Percentiles rank a stretch among this genome's conserved stretches.
Conservation (phyloP, 2,329 filamentous ascomycete species). For the Pyrenochaeta sp. region DNA sequence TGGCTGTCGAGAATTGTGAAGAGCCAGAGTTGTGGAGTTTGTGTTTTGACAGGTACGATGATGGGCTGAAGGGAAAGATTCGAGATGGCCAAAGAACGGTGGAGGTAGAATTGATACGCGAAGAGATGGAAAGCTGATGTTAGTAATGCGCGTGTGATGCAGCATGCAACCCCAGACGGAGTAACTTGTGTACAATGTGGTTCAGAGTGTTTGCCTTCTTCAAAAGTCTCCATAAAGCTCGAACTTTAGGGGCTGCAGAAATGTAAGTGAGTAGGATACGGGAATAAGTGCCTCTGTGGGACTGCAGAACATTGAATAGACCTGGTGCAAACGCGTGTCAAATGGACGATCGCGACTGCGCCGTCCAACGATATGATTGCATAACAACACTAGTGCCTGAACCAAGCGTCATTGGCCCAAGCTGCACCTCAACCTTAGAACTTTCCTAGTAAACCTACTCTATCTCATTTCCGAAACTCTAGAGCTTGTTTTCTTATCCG, state of each 20-base stretch:
- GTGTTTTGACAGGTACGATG: slow-evolving; percentile 57
- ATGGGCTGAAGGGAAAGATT: slow-evolving; percentile 51
- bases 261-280: not conserved
- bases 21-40: slow-evolving; percentile 60
- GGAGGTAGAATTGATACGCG: slow-evolving; percentile 27
- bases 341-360: not conserved
- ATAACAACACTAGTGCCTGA: not conserved
- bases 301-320: not conserved
- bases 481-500: not conserved
- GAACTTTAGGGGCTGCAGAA: too few relatives aligned
- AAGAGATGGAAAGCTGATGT: slow-evolving; percentile 14
- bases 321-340: not conserved
- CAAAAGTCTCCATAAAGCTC: too few relatives aligned
- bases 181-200: too few relatives aligned
- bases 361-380: not conserved
- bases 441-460: not conserved
- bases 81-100: slow-evolving; percentile 28
- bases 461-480: not conserved
- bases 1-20: slow-evolving; percentile 61
- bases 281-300: not conserved
- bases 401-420: not conserved
- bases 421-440: not conserved
- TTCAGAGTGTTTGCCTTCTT: too few relatives aligned
- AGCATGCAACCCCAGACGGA: too few relatives aligned
- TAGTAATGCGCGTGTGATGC: not conserved